Evolutionary conservation across 1,284 basidiomycete species (phyloP).

Genomic region (Heliocybe sulcata): DNA sequence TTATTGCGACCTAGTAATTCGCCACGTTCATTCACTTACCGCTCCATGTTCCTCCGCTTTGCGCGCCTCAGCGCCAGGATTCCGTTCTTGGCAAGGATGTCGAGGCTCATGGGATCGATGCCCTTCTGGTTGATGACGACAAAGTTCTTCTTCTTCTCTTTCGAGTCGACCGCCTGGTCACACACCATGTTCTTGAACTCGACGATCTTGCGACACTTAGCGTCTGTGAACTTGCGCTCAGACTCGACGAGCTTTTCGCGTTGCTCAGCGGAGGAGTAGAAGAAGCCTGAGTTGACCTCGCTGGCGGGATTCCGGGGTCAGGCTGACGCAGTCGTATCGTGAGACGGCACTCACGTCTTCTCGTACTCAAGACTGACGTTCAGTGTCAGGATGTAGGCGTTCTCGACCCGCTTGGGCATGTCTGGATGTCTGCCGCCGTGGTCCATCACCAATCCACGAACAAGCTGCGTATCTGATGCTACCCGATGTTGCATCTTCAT

Average conservation of each 20-base stretch:
- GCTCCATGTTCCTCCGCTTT: constrained; percentile 97
- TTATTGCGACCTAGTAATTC: background rate
- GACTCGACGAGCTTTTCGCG: constrained; percentile 98
- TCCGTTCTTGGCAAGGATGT: constrained; percentile 95
- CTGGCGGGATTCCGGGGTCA: constrained; percentile 33
- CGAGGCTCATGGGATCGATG: constrained; percentile 96
- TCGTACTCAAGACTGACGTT: constrained; percentile 99
- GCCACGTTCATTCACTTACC: constrained; percentile 39
- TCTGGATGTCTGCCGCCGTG: constrained; percentile 98
- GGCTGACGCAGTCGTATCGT: constrained; percentile 5
- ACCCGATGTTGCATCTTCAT: constrained; percentile 99
- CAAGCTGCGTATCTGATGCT: constrained; percentile 95
- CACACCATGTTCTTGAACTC: constrained; percentile 97
- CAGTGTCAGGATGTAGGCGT: constrained; percentile 92
- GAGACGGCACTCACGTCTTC: constrained; percentile 75
- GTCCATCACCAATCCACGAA: constrained; percentile 92
- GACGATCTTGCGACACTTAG: constrained; percentile 94
- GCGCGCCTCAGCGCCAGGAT: constrained; percentile 93
- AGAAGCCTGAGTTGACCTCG: constrained; percentile 99
- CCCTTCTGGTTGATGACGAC: constrained; percentile 99
- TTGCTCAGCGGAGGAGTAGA: constrained; percentile 98
- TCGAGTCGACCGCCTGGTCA: constrained; percentile 79
- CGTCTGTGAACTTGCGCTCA: constrained; percentile 91
- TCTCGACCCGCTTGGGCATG: constrained; percentile 98
- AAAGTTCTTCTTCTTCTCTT: constrained; percentile 81